Base-by-base conservation (phyloP, 768 basidiomycete genomes). In the Xerocomus brunneocitrinus region DNA sequence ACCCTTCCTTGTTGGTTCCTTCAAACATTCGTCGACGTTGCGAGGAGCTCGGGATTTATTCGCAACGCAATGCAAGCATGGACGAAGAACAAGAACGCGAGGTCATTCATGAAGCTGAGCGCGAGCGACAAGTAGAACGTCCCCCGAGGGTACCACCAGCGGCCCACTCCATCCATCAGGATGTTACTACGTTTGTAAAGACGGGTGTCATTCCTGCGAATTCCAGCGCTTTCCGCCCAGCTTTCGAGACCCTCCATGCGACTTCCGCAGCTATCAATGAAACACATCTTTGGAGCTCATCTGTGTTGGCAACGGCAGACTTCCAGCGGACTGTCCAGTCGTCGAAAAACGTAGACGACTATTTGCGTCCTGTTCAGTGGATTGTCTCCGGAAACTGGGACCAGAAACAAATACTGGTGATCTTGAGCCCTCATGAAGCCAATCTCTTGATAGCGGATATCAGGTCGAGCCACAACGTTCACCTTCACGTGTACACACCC, bases 401-500 rank as follows among this genome's bases (percentile, higher is more conserved):
- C 64, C 62, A 44, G 54, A 53, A 14, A 47, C 71, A 40, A 2
- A 35, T 48, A 3, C 57, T 76, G 5, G 65, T 79, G 22, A 53
- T 73, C 12, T 45, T 76, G 55, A 80, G 78, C 61, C 71, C 71
- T 1, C 58, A 59, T 42, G 76, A 79, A 60, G 75, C 62, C 16
- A 66, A 77, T 40, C 39, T 40, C 9, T 62, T 76, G 14, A 58
- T 79, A 2, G 65, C 74, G 56, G 19, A 41, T 0, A 74, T 80
- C 53, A 67, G 68, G 10, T 36, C 45, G 43, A 68, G 65, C 59
- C 55, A 57, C 5, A 19, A 49, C 5, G 71, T 76, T 1, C 64
- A 68, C 46, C 67, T 79, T 4, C 78, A 79, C 45, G 22, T 70
- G 2, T 79, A 79, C 58, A 58, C 74, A 1, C 74, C 77, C 8